phyloP scores from a whole-genome alignment of 2,329 filamentous ascomycete genomes.

The Myriosclerotinia duriaeana region DNA sequence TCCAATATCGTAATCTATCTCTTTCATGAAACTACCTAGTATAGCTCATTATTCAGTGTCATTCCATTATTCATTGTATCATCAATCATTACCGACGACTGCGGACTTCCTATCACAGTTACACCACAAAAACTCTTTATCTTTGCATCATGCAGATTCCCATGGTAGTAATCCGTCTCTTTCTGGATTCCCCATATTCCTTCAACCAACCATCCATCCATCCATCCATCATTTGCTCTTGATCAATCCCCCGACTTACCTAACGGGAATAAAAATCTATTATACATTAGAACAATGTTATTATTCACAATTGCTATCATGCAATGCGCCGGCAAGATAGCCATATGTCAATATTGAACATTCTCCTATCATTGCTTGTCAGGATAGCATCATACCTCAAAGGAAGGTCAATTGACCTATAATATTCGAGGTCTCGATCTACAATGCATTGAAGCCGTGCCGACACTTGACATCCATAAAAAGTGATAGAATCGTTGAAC shows the following conservation, averaged over 20 bases:
- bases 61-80: background rate
- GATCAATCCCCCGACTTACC: conserved; percentile 5
- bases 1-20: background rate
- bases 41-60: too few relatives aligned
- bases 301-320: conserved; percentile 19
- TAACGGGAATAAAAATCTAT: conserved; percentile 9
- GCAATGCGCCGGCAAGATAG: conserved; percentile 15
- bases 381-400: conserved; percentile 12
- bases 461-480: conserved; percentile 18
- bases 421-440: background rate
- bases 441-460: conserved; percentile 10
- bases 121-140: conserved; percentile 8
- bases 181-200: background rate
- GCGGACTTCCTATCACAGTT: conserved; percentile 16
- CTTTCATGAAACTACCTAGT: background rate
- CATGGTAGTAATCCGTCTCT: background rate
- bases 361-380: conserved; percentile 1
- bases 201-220: background rate
- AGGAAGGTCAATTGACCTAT: conserved; percentile 10
- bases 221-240: background rate
- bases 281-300: conserved; percentile 10
- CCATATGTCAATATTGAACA: background rate
- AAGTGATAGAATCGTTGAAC: background rate
- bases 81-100: background rate
- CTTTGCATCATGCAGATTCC: conserved; percentile 15